Evolutionary conservation across 257 asterid species (phyloP).

Genomic region (Nicotiana noctiflora): DNA sequence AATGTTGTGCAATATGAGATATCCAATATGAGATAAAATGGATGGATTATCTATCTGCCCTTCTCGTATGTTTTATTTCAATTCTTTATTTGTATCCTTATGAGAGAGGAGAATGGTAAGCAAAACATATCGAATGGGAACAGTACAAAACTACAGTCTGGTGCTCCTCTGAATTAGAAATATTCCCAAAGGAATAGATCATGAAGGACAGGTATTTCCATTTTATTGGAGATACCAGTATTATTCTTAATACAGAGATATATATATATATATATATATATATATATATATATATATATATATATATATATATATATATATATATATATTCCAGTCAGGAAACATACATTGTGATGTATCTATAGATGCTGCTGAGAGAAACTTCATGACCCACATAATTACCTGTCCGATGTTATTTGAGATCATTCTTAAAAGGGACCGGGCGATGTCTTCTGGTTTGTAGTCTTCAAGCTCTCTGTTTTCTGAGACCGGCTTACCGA

Average conservation of each 20-base stretch:
- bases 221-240: background rate
- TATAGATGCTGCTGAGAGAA: background rate
- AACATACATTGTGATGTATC: background rate
- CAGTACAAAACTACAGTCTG: background rate
- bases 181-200: background rate
- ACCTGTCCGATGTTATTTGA: conserved; percentile 95
- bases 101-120: background rate
- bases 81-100: background rate
- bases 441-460: conserved; percentile 71
- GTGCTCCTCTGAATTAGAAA: background rate
- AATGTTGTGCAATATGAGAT: background rate
- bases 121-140: background rate
- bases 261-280: no score
- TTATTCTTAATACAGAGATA: background rate
- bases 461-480: conserved; percentile 66
- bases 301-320: no score
- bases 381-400: background rate
- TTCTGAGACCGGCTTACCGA: conserved; percentile 77
- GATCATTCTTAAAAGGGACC: conserved; percentile 87
- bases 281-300: no score
- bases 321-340: background rate
- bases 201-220: background rate
- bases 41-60: background rate
- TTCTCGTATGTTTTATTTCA: background rate
- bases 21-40: background rate